phyloP scores from a whole-genome alignment of 768 basidiomycete genomes.

The Phylloporus sp. region DNA sequence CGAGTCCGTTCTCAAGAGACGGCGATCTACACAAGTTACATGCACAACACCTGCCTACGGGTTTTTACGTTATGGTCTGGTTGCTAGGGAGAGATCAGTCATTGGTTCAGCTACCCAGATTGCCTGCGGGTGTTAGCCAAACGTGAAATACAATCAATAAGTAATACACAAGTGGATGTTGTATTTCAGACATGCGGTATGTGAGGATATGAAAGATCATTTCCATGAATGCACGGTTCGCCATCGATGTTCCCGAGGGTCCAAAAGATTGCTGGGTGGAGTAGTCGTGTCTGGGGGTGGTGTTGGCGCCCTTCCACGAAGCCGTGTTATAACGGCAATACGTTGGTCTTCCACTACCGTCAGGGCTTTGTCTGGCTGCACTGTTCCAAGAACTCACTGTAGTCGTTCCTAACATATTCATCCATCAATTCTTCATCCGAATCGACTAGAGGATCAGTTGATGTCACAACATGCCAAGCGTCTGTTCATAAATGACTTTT shows the following conservation, averaged over 20 bases:
- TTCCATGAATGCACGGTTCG: slow-evolving; percentile 38
- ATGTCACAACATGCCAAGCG: slow-evolving; percentile 65
- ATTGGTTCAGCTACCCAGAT: neutral
- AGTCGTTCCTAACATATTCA: slow-evolving; percentile 60
- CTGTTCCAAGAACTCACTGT: slow-evolving; percentile 43
- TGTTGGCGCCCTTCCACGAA: slow-evolving; percentile 49
- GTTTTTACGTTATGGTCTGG: no score
- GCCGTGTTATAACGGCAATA: slow-evolving; percentile 47
- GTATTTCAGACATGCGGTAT: neutral
- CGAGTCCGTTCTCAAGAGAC: no score
- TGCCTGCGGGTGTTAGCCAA: neutral
- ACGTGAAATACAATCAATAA: neutral
- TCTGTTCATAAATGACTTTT: slow-evolving; percentile 40
- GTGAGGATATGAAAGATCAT: slow-evolving; percentile 2
- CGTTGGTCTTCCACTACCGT: slow-evolving; percentile 41
- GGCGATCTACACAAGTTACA: no score
- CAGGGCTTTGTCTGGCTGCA: neutral
- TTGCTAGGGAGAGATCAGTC: neutral
- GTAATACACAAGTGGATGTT: neutral
- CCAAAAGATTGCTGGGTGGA: slow-evolving; percentile 6
- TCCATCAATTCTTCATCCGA: slow-evolving; percentile 72
- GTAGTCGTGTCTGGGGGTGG: slow-evolving; percentile 34
- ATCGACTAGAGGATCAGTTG: slow-evolving; percentile 62
- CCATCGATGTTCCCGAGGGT: slow-evolving; percentile 34
- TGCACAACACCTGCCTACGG: no score